Conservation (phyloP, 2,329 filamentous ascomycete genomes). For the Dactylonectria estremocensis region DNA sequence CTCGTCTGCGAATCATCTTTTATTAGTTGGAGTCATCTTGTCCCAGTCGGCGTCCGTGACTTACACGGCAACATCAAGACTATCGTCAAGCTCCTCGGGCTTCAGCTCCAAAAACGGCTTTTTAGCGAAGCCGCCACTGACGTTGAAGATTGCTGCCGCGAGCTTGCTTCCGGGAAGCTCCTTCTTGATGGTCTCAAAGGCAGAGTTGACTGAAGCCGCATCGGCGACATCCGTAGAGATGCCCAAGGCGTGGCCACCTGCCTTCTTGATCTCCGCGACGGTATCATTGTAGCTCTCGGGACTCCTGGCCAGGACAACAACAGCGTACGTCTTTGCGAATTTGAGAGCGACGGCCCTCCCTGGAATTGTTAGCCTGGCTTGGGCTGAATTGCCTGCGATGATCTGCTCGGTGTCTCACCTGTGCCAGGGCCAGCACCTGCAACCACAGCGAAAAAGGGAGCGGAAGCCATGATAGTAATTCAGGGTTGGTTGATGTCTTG, state of each 20-base stretch:
- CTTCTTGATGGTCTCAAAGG: slow-evolving; percentile 74
- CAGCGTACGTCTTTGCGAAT: slow-evolving; percentile 77
- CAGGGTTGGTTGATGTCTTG: not conserved
- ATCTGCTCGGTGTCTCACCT: slow-evolving; percentile 49
- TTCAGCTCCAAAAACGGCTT: slow-evolving; percentile 74
- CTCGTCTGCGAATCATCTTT: slow-evolving; percentile 61
- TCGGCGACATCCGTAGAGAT: slow-evolving; percentile 69
- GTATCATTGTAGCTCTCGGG: slow-evolving; percentile 76
- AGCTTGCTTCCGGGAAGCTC: slow-evolving; percentile 70
- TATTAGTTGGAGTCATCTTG: slow-evolving; percentile 10
- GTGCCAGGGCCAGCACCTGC: slow-evolving; percentile 83
- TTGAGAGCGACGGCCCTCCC: slow-evolving; percentile 67
- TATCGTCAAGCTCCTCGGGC: slow-evolving; percentile 64
- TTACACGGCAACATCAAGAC: slow-evolving; percentile 65
- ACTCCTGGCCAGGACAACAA: slow-evolving; percentile 81
- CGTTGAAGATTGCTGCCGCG: slow-evolving; percentile 81
- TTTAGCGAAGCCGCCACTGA: slow-evolving; percentile 64
- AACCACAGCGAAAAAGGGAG: slow-evolving; percentile 74
- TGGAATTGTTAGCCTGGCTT: slow-evolving; percentile 36
- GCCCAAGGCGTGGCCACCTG: slow-evolving; percentile 79
- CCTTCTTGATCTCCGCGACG: slow-evolving; percentile 76
- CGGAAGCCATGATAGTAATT: slow-evolving; percentile 38
- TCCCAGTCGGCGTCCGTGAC: slow-evolving; percentile 33
- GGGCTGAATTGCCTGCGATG: not conserved
- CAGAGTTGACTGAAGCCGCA: slow-evolving; percentile 63